A percentile compares a stretch with the other conserved stretches of the same genome.
phyloP scores from a whole-genome alignment of 345 rosid genomes.

The Iberis pinnata region DNA sequence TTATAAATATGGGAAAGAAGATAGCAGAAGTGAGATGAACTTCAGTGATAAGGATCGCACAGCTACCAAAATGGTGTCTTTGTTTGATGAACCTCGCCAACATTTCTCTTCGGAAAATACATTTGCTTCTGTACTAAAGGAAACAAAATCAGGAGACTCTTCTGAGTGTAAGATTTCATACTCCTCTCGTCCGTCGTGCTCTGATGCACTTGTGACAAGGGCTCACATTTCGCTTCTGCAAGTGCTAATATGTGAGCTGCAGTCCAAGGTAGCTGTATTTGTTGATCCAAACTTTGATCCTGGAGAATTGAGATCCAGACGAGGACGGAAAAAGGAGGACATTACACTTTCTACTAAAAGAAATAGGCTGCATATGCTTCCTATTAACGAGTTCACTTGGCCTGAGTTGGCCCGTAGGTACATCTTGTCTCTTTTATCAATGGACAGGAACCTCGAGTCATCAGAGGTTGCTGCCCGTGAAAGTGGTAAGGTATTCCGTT shows the following conservation, averaged over 20 bases:
- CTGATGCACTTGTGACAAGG: slow-evolving; percentile 49
- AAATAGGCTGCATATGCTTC: slow-evolving; percentile 66
- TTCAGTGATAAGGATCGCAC: slow-evolving; percentile 26
- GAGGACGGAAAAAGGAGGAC: slow-evolving; percentile 89
- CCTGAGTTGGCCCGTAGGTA: slow-evolving; percentile 92
- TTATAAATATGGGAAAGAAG: slow-evolving; percentile 34
- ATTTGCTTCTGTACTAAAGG: slow-evolving; percentile 36
- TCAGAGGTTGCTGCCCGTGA: slow-evolving; percentile 74
- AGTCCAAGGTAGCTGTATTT: slow-evolving; percentile 78
- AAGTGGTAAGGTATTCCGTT: slow-evolving; percentile 75
- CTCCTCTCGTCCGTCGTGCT: slow-evolving; percentile 35
- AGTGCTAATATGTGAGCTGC: slow-evolving; percentile 77
- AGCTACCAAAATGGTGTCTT: slow-evolving; percentile 27
- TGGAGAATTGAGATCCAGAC: slow-evolving; percentile 69
- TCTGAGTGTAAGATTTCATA: slow-evolving; percentile 31
- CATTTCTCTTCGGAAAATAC: slow-evolving; percentile 28
- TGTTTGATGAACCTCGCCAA: slow-evolving; percentile 31
- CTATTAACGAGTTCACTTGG: slow-evolving; percentile 88
- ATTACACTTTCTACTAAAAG: slow-evolving; percentile 47
- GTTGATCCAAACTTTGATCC: slow-evolving; percentile 86
- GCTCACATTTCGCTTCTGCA: slow-evolving; percentile 60
- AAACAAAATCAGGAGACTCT: slow-evolving; percentile 37
- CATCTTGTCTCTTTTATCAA: slow-evolving; percentile 60
- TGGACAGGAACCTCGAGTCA: slow-evolving; percentile 88
- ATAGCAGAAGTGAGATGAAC: slow-evolving; percentile 32